phyloP scores from a whole-genome alignment of 192 early-diverging fungal genomes.

The Gigaspora rosea region DNA sequence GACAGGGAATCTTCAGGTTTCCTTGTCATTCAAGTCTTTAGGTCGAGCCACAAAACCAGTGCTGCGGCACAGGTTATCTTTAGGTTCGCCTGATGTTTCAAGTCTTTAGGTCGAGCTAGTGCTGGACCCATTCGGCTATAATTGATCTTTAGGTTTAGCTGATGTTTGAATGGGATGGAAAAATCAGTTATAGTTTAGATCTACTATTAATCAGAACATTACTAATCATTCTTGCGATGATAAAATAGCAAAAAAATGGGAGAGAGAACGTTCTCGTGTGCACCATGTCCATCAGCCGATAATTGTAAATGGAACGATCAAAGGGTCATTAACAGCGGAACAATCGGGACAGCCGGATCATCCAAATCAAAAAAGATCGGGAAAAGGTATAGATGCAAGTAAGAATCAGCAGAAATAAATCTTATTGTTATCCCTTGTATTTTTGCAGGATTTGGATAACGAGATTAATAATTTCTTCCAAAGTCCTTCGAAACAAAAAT shows the following conservation, averaged over 20 bases:
- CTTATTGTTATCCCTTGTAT: slow-evolving; percentile 12
- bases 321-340: background rate
- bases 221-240: background rate
- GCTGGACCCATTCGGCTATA: no score
- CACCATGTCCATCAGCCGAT: background rate
- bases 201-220: slow-evolving; percentile 2
- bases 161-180: background rate
- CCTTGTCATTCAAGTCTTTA: slow-evolving; percentile 4
- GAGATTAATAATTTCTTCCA: background rate
- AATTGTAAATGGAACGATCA: background rate
- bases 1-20: background rate
- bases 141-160: background rate
- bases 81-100: background rate
- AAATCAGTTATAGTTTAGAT: background rate
- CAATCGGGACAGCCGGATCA: background rate
- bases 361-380: slow-evolving; percentile 10
- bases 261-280: background rate
- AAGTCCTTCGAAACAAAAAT: slow-evolving; percentile 3
- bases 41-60: background rate
- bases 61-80: background rate
- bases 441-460: slow-evolving; percentile 9
- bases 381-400: slow-evolving; percentile 14
- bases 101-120: no score
- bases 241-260: background rate
- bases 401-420: slow-evolving; percentile 20